Evolutionary conservation across 139 green algal species (phyloP), one percentile per base, ranked within the genome.

Genomic region (Bryopsis sp.): DNA sequence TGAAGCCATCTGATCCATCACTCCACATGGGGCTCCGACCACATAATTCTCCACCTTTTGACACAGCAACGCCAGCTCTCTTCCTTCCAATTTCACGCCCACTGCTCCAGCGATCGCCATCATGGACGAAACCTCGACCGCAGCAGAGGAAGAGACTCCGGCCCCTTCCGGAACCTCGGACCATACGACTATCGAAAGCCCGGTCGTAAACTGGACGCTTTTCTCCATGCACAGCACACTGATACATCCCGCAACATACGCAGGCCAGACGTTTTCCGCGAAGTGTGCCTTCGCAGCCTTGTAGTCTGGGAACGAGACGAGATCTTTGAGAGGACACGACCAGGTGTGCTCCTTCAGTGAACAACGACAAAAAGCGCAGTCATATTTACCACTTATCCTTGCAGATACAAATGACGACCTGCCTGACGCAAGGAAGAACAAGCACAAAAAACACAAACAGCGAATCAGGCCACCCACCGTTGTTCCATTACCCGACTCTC

Each of bases 1-100:
- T 2, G 74, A 78, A 1, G 89, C 79, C 82, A 96, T 92, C 76
- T 97, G 81, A 68, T 98, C 94, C 94, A 98, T 98, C 11, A 97
- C 78, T 24, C 94, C 94, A 70, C 94, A 98, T 0, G 92, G 89
- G 0, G 90, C 89, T 6, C 94, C 92, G 48, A 96, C 91, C 47
- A 97, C 86, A 43, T 76, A 58, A 72, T 98, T 98, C 79, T 97
- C 90, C 50, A 91, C 88, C 58, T 80, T 82, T 80, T 97, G 91
- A 77, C 88, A 95, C 58, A 96, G 78, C 39, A 91, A 47, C 24
- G 90, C 86, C 31, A 96, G 67, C 47, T 82, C 54, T 11, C 70
- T 58, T 0, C 76, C 79, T 2, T 82, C 74, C 22, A 87, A 28
- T 0, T 29, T 5, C 6, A 89, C 24, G 39, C 73, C 58, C 1